Evolutionary conservation across 305 asterid genomes (phyloP).

Genomic region (Rubia tinctorum): DNA sequence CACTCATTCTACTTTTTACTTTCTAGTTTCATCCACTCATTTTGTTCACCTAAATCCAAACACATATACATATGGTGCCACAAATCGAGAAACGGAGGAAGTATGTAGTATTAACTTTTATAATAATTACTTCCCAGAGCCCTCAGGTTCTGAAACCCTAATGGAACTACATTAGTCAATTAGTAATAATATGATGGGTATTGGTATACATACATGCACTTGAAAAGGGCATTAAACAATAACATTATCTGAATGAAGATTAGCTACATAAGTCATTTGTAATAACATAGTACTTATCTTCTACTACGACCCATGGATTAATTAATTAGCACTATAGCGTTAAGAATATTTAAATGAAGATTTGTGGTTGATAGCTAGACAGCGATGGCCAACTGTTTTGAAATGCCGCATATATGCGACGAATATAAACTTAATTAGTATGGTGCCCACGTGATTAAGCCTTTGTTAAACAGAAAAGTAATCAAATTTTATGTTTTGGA

Average conservation of each 20-base stretch:
- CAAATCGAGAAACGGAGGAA: too few relatives aligned
- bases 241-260: slow-evolving; percentile 1
- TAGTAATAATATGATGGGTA: too few relatives aligned
- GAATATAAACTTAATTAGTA: not conserved
- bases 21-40: too few relatives aligned
- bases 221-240: not conserved
- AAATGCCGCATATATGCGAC: slow-evolving; percentile 6
- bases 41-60: too few relatives aligned
- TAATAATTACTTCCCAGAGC: too few relatives aligned
- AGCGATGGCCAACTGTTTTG: too few relatives aligned
- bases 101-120: too few relatives aligned
- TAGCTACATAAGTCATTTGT: not conserved
- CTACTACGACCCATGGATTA: not conserved
- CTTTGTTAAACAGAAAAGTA: not conserved
- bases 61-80: too few relatives aligned
- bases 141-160: too few relatives aligned
- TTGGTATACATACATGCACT: not conserved
- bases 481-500: not conserved
- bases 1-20: too few relatives aligned
- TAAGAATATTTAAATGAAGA: not conserved
- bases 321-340: not conserved
- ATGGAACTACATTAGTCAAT: too few relatives aligned
- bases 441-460: slow-evolving; percentile 6
- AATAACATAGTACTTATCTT: not conserved
- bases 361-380: not conserved